Conservation (phyloP, 2,329 filamentous ascomycete species). For the Neonectria neomacrospora region DNA sequence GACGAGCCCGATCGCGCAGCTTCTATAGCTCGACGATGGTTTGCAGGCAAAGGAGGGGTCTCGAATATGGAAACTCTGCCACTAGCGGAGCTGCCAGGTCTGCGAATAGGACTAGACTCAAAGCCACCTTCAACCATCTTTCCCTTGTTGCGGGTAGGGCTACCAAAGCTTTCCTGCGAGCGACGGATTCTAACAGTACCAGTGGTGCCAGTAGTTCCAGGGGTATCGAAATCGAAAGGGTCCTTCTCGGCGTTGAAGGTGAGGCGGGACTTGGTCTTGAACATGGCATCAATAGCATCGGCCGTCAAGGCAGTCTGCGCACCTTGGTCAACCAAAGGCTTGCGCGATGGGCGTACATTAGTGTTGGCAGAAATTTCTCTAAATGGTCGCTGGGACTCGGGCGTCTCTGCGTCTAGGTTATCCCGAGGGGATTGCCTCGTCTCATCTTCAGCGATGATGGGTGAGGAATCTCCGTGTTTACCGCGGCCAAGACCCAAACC, state of each 20-base stretch:
- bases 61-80: conserved; percentile 57
- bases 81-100: conserved; percentile 81
- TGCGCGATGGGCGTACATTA: conserved; percentile 53
- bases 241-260: conserved; percentile 49
- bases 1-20: conserved; percentile 73
- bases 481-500: conserved; percentile 60
- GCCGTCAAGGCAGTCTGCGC: conserved; percentile 89
- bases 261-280: conserved; percentile 58
- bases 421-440: conserved; percentile 64
- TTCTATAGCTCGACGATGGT: conserved; percentile 87
- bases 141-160: conserved; percentile 52
- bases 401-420: conserved; percentile 55
- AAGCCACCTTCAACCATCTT: conserved; percentile 54
- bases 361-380: conserved; percentile 72
- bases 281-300: conserved; percentile 80
- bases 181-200: conserved; percentile 57
- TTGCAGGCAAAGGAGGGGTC: conserved; percentile 79
- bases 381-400: conserved; percentile 68
- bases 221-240: conserved; percentile 49
- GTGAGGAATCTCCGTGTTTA: conserved; percentile 53
- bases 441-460: conserved; percentile 72
- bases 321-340: conserved; percentile 69
- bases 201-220: conserved; percentile 51
- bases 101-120: conserved; percentile 53
- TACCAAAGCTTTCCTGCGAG: conserved; percentile 63